Conservation (phyloP, 331 rosid species). For the Spiraea crenata region DNA sequence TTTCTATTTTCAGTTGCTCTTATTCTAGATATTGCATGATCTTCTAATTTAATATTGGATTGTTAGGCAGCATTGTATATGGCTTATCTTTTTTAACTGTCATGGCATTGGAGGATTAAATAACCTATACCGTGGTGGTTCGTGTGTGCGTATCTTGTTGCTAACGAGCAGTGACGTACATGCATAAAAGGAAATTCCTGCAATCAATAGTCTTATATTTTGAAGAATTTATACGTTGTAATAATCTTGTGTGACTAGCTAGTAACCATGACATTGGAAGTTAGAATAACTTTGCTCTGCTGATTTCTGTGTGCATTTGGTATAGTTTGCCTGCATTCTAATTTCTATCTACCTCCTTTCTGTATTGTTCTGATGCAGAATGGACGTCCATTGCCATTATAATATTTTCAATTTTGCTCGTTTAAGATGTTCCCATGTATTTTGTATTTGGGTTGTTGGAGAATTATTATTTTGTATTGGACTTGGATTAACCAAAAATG, state of each 20-base stretch:
- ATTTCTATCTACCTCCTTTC: background rate
- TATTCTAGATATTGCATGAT: background rate
- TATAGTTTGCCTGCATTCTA: background rate
- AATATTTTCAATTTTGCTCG: background rate
- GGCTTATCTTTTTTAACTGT: background rate
- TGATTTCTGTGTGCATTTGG: background rate
- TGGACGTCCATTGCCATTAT: background rate
- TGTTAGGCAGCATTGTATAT: slow-evolving; percentile 7
- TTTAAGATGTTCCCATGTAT: background rate
- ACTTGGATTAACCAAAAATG: no score
- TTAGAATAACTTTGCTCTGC: background rate
- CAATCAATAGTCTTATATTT: background rate
- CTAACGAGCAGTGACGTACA: slow-evolving; percentile 9
- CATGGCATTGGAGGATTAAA: slow-evolving; percentile 5
- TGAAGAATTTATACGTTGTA: background rate
- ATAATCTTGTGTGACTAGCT: background rate
- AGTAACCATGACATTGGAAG: background rate
- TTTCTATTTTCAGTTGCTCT: slow-evolving; percentile 1
- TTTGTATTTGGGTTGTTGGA: background rate
- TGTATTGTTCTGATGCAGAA: background rate
- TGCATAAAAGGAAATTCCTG: slow-evolving; percentile 10
- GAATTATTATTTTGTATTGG: background rate
- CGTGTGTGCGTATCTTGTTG: background rate
- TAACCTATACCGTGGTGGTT: slow-evolving; percentile 2
- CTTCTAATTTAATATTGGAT: background rate